Conservation (phyloP, 2,329 filamentous ascomycete genomes). For the Apiospora arundinis region DNA sequence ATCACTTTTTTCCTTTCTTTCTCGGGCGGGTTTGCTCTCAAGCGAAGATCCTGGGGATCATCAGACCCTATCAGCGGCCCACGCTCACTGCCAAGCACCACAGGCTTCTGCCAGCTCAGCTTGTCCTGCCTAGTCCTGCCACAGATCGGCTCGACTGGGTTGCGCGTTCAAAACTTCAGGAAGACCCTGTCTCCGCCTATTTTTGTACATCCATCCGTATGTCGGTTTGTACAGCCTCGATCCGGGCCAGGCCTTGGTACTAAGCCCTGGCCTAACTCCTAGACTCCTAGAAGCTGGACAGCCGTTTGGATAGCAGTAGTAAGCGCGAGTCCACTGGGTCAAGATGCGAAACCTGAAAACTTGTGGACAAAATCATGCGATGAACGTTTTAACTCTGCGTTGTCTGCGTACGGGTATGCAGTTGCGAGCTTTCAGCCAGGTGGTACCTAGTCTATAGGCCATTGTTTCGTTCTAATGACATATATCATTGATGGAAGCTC, state of each 20-base stretch:
- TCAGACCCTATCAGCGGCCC: background rate
- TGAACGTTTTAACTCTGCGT: background rate
- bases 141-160: background rate
- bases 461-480: slow-evolving; percentile 1
- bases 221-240: background rate
- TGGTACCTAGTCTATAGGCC: background rate
- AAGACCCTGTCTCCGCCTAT: background rate
- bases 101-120: background rate
- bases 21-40: background rate
- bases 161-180: background rate
- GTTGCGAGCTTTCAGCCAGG: background rate
- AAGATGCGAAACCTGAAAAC: background rate
- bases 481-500: background rate
- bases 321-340: background rate
- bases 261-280: background rate
- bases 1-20: background rate
- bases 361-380: slow-evolving; percentile 1
- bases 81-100: background rate
- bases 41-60: slow-evolving; percentile 9
- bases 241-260: background rate
- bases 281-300: background rate
- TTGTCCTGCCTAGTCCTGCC: background rate
- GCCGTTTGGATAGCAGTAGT: background rate
- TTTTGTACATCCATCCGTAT: background rate
- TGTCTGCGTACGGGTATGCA: background rate